Percentiles rank a stretch among this genome's conserved stretches.
Conservation (phyloP, 768 basidiomycete genomes). For the Paxillus involutus region DNA sequence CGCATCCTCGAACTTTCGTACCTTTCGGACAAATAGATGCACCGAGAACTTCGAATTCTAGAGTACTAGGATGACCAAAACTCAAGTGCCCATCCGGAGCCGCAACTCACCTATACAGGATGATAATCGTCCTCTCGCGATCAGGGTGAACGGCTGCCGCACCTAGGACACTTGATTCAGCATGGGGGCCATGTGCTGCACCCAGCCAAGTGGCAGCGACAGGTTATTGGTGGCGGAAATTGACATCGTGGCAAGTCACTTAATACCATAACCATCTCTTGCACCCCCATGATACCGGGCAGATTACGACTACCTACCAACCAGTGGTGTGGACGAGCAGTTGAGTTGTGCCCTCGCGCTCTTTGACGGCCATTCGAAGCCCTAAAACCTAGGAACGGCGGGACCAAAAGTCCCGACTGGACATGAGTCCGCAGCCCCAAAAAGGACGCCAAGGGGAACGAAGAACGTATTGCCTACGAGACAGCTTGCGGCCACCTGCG, state of each 20-base stretch:
- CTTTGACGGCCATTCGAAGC: too few relatives aligned
- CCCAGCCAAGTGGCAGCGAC: slow-evolving; percentile 6
- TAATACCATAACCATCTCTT: slow-evolving; percentile 6
- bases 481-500: slow-evolving; percentile 6
- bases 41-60: neutral
- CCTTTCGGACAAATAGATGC: neutral
- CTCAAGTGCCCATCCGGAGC: slow-evolving; percentile 6
- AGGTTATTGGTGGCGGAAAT: neutral
- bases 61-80: neutral
- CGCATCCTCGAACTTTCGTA: neutral
- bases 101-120: slow-evolving; percentile 12
- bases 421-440: slow-evolving; percentile 18
- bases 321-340: slow-evolving; percentile 9
- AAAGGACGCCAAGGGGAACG: slow-evolving; percentile 15
- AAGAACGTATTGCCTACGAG: slow-evolving; percentile 15
- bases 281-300: slow-evolving; percentile 8
- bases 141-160: neutral
- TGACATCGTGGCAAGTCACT: neutral
- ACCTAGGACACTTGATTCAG: neutral
- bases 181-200: neutral
- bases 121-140: neutral
- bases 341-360: neutral
- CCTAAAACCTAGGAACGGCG: slow-evolving; percentile 14
- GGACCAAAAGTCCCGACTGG: slow-evolving; percentile 30
- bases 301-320: neutral